A percentile compares a stretch with the other conserved stretches of the same genome.
Evolutionary conservation across 177 flowering plant species (phyloP).

Genomic region (Vitis hybrid): DNA sequence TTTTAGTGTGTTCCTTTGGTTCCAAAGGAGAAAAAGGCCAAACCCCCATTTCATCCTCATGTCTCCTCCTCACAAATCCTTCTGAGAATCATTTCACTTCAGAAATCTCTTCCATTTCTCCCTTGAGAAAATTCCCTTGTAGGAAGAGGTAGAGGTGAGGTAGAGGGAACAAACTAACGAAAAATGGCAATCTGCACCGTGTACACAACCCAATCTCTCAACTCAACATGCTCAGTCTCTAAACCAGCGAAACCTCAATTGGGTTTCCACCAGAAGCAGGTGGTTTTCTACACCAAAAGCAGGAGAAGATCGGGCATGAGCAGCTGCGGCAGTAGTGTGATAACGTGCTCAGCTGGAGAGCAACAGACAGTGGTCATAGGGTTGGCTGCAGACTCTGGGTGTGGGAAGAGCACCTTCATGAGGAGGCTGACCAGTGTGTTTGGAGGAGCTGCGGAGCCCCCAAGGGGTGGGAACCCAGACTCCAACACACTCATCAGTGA

Average conservation of each 20-base stretch:
- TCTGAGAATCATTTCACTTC: background rate
- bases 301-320: conserved; percentile 27
- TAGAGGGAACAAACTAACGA: background rate
- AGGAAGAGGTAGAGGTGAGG: too few relatives aligned
- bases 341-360: conserved; percentile 62
- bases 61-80: conserved; percentile 2
- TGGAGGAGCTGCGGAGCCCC: conserved; percentile 97
- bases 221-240: conserved; percentile 52
- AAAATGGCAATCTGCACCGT: conserved; percentile 68
- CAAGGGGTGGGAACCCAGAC: conserved; percentile 94
- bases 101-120: background rate
- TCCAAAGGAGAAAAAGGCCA: background rate
- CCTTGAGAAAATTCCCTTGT: background rate
- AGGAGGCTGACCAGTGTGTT: conserved; percentile 92
- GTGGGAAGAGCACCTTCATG: conserved; percentile 98
- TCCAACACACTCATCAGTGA: conserved; percentile 95
- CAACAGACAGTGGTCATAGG: conserved; percentile 83
- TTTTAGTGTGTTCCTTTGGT: background rate
- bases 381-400: conserved; percentile 97
- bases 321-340: conserved; percentile 19
- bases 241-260: conserved; percentile 49
- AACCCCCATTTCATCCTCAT: conserved; percentile 13
- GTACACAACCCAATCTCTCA: conserved; percentile 62
- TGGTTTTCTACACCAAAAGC: conserved; percentile 44
- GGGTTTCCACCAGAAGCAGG: conserved; percentile 58